A percentile compares a stretch with the other conserved stretches of the same genome.
These are phyloP conservation scores for Cladosporium sp. DNA, from an alignment of 2,329 filamentous ascomycete species.

Conservation along the genomic window DNA sequence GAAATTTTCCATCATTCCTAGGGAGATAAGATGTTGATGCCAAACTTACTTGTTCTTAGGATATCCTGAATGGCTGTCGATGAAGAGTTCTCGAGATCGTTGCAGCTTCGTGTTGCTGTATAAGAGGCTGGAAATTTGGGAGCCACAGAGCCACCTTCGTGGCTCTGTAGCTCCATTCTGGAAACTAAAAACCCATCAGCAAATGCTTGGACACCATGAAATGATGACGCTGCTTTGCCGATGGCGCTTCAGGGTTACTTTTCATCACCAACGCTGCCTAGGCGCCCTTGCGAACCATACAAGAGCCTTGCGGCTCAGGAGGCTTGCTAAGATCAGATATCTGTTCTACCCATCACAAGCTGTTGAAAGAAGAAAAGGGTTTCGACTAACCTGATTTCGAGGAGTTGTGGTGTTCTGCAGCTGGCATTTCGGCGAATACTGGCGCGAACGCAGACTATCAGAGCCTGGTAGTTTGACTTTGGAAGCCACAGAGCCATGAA, in stretches of 20 bases:
- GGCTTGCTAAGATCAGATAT: neutral
- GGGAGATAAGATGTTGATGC: neutral
- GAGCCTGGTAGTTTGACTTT: neutral
- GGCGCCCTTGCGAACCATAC: neutral
- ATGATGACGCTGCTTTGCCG: neutral
- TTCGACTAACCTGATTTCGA: neutral
- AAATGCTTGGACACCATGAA: neutral
- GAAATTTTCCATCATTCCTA: neutral
- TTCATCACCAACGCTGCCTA: neutral
- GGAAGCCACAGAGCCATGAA: no score
- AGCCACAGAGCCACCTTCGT: neutral
- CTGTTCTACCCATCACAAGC: neutral
- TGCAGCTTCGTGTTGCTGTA: neutral
- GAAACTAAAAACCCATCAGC: neutral
- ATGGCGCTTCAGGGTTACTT: neutral
- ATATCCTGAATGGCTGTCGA: neutral
- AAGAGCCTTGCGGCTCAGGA: neutral
- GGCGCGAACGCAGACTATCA: neutral
- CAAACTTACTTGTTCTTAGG: neutral
- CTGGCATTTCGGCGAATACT: neutral
- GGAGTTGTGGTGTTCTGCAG: neutral
- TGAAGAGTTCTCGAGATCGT: neutral
- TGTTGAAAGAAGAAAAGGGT: neutral
- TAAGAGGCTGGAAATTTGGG: neutral
- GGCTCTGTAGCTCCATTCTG: neutral